Base-by-base conservation (phyloP, 2,329 filamentous ascomycete genomes). In the Gremmenia infestans region DNA sequence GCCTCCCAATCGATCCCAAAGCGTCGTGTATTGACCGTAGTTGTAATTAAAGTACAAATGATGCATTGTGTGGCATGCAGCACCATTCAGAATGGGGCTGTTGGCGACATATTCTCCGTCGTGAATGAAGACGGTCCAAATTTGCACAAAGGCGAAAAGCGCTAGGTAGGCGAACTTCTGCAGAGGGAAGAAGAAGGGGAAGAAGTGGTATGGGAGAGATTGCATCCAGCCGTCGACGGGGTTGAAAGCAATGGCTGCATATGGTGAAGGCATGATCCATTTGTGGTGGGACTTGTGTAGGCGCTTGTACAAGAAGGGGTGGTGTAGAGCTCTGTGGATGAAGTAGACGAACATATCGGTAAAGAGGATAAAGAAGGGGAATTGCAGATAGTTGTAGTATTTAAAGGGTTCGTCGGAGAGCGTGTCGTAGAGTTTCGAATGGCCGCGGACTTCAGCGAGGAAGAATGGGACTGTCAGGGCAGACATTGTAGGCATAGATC, bases 281-380 rank as follows among this genome's bases (percentile, higher is more conserved):
- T 96, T 97, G 85, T 97, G 93, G 75, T 97, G 93, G 63, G 91
- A 87, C 83, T 97, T 97, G 82, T 97, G 93, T 50, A 97, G 80
- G 63, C 79, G 78, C 78, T 92, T 95, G 82, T 97, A 97, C 65
- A 94, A 71, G 48, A 74, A 69, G 15, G 89, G 89, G 73, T 91
- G 86, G 74, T 96, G 91, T 59, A 95, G 81, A 55, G 83, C 87
- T 55, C 91, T 87, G 77, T 96, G 91, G 67, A 95, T 93, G 81
- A 88, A 90, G 80, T 96, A 96, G 76, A 96, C 92, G 75, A 81
- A 85, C 72, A 87, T 87, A 74, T 96, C 91, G 75, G 91, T 96
- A 72, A 96, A 96, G 69, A 86, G 71, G 69, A 96, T 78, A 78
- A 96, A 96, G 67, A 94, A 72, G 7, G 92, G 92, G 76, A 96